A percentile compares a stretch with the other conserved stretches of the same genome.
These are phyloP conservation scores for Cutaneotrichosporon sp. DNA, from an alignment of 1,284 basidiomycete genomes.

Conservation along the genomic window DNA sequence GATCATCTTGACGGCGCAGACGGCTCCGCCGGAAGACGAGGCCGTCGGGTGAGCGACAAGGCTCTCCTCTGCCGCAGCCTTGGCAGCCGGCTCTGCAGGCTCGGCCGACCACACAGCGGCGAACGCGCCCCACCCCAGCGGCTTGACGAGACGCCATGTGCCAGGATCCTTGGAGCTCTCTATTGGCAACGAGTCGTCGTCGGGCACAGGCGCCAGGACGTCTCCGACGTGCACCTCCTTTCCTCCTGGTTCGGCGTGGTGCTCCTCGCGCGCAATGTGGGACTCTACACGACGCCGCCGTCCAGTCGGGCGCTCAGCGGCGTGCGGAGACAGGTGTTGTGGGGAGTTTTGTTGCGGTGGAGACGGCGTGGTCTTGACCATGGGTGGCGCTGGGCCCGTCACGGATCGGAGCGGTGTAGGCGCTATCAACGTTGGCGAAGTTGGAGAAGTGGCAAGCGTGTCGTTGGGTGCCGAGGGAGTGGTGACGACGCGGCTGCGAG, in stretches of 20 bases:
- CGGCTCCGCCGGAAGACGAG: slow-evolving; percentile 6
- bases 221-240: slow-evolving; percentile 23
- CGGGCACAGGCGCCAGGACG: slow-evolving; percentile 17
- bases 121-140: slow-evolving; percentile 69
- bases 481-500: slow-evolving; percentile 13
- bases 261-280: slow-evolving; percentile 12
- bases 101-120: slow-evolving; percentile 71
- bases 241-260: slow-evolving; percentile 14
- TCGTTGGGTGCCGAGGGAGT: background rate
- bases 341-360: background rate
- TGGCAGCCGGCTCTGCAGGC: slow-evolving; percentile 27
- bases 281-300: background rate
- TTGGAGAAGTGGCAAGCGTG: slow-evolving; percentile 1
- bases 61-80: background rate
- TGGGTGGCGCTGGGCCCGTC: slow-evolving; percentile 4
- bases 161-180: slow-evolving; percentile 11
- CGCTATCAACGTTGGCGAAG: background rate
- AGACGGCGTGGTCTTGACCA: background rate
- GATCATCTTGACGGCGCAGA: slow-evolving; percentile 75
- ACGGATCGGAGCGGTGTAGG: slow-evolving; percentile 12
- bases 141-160: slow-evolving; percentile 52
- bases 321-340: background rate
- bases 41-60: background rate
- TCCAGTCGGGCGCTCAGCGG: background rate
- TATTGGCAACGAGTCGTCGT: slow-evolving; percentile 13